Evolutionary conservation across 1,139 yeast species (phyloP), one percentile per base, ranked within the genome.

Genomic region (Suhomyces choctaworum): DNA sequence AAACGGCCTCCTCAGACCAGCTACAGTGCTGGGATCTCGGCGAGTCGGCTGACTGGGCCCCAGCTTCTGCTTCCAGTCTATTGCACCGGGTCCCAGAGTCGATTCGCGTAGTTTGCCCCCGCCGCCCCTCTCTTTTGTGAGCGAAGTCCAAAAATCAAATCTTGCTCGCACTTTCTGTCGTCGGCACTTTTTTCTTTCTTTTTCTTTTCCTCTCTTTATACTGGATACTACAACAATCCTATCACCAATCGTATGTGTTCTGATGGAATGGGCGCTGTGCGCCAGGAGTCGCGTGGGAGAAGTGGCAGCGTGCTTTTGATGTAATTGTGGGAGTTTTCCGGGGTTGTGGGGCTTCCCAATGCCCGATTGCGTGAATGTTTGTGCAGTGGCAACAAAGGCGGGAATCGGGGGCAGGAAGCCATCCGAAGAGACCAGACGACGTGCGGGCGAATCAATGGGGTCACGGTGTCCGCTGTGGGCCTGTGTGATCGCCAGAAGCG

Each of bases 141-240:
- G 37, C 37, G 29, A 33, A 24, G 22, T 29, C 37, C 37, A 28
- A 33, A 33, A 33, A 29, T 33, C 37, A 25, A 32, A 36, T 27
- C 37, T 37, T 37, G 34, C 31, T 32, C 37, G 34, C 37, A 29
- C 38, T 32, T 29, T 30, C 39, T 27, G 29, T 31, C 39, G 39
- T 36, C 40, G 31, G 32, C 31, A 32, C 37, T 37, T 37, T 35
- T 37, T 37, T 30, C 40, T 37, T 37, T 37, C 40, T 32, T 37
- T 37, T 37, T 32, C 32, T 27, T 32, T 32, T 15, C 23, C 31
- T 23, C 31, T 32, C 31, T 32, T 32, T 32, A 30, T 24, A 29
- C 27, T 32, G 34, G 40, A 32, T 37, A 30, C 20, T 27, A 31
- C 20, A 37, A 30, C 40, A 33, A 32, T 32, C 40, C 31, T 37